Percentiles rank a stretch among this genome's conserved stretches.
Evolutionary conservation across 2,329 filamentous ascomycete genomes (phyloP).

Genomic region (Xylariaceae sp.): DNA sequence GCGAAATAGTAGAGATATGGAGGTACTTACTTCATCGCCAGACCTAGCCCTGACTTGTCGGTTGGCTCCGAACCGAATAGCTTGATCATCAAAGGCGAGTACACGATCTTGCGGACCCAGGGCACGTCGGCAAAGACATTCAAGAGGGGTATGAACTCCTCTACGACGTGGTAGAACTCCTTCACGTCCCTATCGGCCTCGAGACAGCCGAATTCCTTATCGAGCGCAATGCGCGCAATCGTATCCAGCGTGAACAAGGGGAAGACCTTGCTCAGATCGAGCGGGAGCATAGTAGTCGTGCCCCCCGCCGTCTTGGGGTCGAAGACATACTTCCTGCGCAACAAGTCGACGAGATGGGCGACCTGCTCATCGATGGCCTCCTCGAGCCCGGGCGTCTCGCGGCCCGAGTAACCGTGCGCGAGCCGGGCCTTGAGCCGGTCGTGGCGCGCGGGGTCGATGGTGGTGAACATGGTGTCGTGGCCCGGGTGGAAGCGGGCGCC

Average conservation of each 20-base stretch:
- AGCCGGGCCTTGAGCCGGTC: constrained; percentile 38
- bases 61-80: constrained; percentile 34
- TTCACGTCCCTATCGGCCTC: constrained; percentile 38
- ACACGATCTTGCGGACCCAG: constrained; percentile 35
- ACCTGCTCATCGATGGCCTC: constrained; percentile 38
- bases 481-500: constrained; percentile 47
- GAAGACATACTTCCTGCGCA: constrained; percentile 2
- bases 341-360: neutral
- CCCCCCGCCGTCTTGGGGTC: neutral
- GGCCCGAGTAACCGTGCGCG: constrained; percentile 20
- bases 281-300: constrained; percentile 13
- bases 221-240: constrained; percentile 44
- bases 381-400: constrained; percentile 22
- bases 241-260: constrained; percentile 49
- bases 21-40: constrained; percentile 22
- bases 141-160: constrained; percentile 34
- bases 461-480: constrained; percentile 48
- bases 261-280: constrained; percentile 41
- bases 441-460: constrained; percentile 39
- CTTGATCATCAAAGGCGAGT: constrained; percentile 25
- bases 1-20: neutral
- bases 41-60: constrained; percentile 27
- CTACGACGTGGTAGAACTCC: constrained; percentile 36
- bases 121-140: constrained; percentile 37
- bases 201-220: constrained; percentile 42